These are phyloP conservation scores for Inga laurina DNA, from an alignment of 306 rosid species.

Conservation along the genomic window DNA sequence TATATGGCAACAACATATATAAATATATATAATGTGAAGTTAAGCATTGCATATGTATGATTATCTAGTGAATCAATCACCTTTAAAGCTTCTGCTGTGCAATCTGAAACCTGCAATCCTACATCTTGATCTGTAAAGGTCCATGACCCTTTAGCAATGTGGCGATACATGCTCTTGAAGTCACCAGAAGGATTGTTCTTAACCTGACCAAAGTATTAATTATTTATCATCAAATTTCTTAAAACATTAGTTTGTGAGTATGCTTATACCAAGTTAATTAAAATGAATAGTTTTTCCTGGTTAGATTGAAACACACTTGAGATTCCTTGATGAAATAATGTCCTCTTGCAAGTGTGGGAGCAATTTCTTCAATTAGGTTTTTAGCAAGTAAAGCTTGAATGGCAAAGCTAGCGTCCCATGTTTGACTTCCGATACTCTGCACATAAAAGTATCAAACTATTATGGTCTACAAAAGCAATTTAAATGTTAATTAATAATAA, in stretches of 20 bases:
- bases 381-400: background rate
- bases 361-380: background rate
- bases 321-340: background rate
- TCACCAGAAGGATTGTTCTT: background rate
- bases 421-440: background rate
- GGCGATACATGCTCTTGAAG: background rate
- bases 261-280: background rate
- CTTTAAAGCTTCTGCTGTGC: background rate
- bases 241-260: too few species aligned
- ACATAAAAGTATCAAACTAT: background rate
- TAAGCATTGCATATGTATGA: too few species aligned
- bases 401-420: background rate
- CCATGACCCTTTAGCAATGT: background rate
- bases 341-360: background rate
- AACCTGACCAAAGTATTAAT: background rate
- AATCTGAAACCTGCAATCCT: background rate
- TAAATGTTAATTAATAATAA: too few species aligned
- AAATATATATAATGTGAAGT: background rate
- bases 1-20: background rate
- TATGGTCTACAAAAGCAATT: too few species aligned
- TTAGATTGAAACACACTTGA: background rate
- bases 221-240: too few species aligned
- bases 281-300: background rate
- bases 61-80: background rate
- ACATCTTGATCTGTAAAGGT: background rate